phyloP scores from a whole-genome alignment of 2,329 filamentous ascomycete genomes.

The Byssothecium circinans region DNA sequence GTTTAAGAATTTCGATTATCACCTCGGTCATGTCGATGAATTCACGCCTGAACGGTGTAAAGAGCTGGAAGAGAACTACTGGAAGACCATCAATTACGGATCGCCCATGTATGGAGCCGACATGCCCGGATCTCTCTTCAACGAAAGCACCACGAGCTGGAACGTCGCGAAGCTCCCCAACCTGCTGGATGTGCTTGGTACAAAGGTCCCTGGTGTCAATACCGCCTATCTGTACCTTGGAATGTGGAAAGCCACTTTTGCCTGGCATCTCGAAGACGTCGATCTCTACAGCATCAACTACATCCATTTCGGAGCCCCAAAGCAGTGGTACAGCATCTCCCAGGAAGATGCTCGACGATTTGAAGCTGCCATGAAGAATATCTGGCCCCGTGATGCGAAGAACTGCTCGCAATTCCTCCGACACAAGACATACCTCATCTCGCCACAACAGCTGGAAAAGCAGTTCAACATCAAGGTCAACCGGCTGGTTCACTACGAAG shows the following conservation, averaged over 20 bases:
- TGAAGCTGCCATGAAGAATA: conserved; percentile 90
- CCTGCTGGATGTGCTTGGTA: conserved; percentile 87
- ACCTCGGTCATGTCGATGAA: conserved; percentile 78
- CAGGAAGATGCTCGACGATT: conserved; percentile 92
- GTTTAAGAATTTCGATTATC: conserved; percentile 90
- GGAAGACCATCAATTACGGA: conserved; percentile 96
- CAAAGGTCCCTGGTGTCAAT: conserved; percentile 95
- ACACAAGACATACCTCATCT: conserved; percentile 97
- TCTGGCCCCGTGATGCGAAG: conserved; percentile 94
- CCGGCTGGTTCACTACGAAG: conserved; percentile 90
- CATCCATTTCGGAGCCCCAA: conserved; percentile 96
- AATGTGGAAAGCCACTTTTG: conserved; percentile 99
- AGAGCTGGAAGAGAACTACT: conserved; percentile 91
- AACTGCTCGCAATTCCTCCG: conserved; percentile 94
- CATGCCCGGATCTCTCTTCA: conserved; percentile 92
- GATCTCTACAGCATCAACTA: conserved; percentile 99
- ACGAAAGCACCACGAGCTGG: conserved; percentile 81
- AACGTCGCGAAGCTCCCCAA: conserved; percentile 95
- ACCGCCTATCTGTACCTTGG: conserved; percentile 96
- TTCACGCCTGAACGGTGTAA: conserved; percentile 90
- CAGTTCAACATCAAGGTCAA: conserved; percentile 96
- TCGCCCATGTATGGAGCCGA: conserved; percentile 94
- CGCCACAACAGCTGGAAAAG: conserved; percentile 80
- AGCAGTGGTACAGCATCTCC: conserved; percentile 99
- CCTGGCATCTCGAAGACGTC: conserved; percentile 98